Base-by-base conservation (phyloP, 805 yeast species). In the Yamadazyma tumulicola region DNA sequence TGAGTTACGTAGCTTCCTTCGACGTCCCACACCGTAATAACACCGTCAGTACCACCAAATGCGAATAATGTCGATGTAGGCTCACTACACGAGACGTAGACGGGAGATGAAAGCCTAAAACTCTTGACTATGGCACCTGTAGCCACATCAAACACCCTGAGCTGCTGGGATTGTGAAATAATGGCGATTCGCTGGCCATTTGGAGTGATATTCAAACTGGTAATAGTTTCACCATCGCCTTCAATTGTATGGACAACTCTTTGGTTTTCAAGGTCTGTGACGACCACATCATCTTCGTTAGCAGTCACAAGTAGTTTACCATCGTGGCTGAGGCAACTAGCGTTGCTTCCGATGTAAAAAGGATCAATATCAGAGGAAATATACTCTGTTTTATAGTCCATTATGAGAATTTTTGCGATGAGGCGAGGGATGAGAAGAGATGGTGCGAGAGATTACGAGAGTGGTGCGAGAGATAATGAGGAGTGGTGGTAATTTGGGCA, bases 41-140 rank as follows among this genome's bases (percentile, higher is more conserved):
- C 74, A 31, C 98, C 97, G 58, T 93, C 98, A 1, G 97, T 84
- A 30, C 95, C 88, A 25, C 99, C 99, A 52, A 93, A 80, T 13
- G 96, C 95, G 51, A 89, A 76, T 23, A 93, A 66, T 3, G 95
- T 79, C 2, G 95, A 81, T 0, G 97, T 86, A 3, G 74, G 55
- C 57, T 93, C 98, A 15, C 75, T 76, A 8, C 82, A 69, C 29
- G 87, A 72, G 8, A 87, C 81, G 56, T 85, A 85, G 2, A 85
- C 83, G 1, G 97, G 96, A 1, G 96, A 81, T 2, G 86, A 64
- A 29, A 84, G 54, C 53, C 75, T 81, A 61, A 73, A 71, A 11
- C 68, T 63, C 50, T 77, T 78, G 38, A 66, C 53, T 35, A 78
- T 52, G 4, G 26, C 24, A 7, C 59, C 61, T 26, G 61, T 52